These are phyloP conservation scores for Cyclocybe cylindracea DNA, from an alignment of 768 basidiomycete genomes.

Conservation along the genomic window DNA sequence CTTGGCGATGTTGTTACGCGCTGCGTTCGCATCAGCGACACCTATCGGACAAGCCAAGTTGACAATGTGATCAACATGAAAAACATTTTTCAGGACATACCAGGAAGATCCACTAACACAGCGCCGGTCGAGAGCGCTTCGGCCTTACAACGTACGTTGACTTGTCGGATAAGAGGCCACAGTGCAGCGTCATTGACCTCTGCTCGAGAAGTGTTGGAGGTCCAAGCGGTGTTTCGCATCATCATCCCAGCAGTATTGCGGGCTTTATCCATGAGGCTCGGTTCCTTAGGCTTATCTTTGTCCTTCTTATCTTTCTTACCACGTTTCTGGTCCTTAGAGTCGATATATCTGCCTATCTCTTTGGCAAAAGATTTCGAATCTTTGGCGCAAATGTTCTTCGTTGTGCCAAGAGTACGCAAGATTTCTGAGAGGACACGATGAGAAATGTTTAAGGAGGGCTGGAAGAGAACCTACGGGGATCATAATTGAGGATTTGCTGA, in stretches of 20 bases:
- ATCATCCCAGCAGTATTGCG: constrained; percentile 22
- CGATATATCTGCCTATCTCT: constrained; percentile 64
- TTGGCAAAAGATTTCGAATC: constrained; percentile 54
- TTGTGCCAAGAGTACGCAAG: constrained; percentile 48
- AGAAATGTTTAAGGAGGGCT: neutral
- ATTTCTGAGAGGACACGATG: constrained; percentile 33
- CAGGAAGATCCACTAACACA: constrained; percentile 64
- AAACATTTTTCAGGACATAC: constrained; percentile 23
- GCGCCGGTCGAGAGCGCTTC: constrained; percentile 59
- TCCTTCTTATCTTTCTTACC: constrained; percentile 44
- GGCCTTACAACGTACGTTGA: constrained; percentile 56
- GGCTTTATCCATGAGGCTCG: constrained; percentile 34
- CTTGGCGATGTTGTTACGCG: constrained; percentile 62
- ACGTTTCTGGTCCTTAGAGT: constrained; percentile 62
- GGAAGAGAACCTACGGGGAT: constrained; percentile 39
- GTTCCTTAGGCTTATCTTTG: constrained; percentile 37
- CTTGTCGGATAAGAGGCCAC: constrained; percentile 66
- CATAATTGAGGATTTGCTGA: constrained; percentile 50
- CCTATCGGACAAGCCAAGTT: constrained; percentile 23
- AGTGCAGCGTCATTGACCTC: constrained; percentile 40
- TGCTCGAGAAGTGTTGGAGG: neutral
- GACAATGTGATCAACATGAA: neutral
- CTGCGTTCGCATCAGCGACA: constrained; percentile 67
- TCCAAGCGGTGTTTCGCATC: constrained; percentile 11
- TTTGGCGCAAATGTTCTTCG: constrained; percentile 49